Percentiles rank a stretch among this genome's conserved stretches.
Evolutionary conservation across 345 rosid species (phyloP).

Genomic region (Acer campestre): DNA sequence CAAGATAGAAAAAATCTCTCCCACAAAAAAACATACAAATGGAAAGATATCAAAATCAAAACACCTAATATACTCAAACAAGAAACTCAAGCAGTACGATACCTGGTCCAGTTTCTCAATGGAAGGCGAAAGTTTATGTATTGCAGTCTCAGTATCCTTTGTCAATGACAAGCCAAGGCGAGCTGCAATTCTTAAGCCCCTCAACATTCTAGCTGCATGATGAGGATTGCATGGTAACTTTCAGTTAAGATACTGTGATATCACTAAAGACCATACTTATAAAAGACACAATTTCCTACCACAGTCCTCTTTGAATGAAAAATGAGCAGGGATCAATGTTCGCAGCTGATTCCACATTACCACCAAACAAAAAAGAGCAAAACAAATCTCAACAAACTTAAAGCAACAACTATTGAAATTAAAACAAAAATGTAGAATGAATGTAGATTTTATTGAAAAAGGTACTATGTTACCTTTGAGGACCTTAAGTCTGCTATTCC

Average conservation of each 20-base stretch:
- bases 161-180: constrained; percentile 73
- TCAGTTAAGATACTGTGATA: constrained; percentile 22
- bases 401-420: constrained; percentile 7
- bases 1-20: not conserved
- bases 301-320: constrained; percentile 83
- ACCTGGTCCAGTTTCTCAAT: constrained; percentile 67
- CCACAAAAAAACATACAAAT: not conserved
- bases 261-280: constrained; percentile 10
- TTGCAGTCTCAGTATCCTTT: constrained; percentile 67
- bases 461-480: constrained; percentile 56
- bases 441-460: constrained; percentile 12
- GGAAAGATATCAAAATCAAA: not conserved
- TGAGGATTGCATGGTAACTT: constrained; percentile 8
- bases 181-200: constrained; percentile 90
- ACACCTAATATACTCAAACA: constrained; percentile 6
- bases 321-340: constrained; percentile 71
- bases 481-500: constrained; percentile 76
- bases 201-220: constrained; percentile 82
- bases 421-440: not conserved
- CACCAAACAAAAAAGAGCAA: constrained; percentile 16
- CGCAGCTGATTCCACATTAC: constrained; percentile 53
- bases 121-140: constrained; percentile 57
- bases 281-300: constrained; percentile 55
- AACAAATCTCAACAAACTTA: constrained; percentile 15
- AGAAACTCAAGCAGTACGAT: constrained; percentile 17